Conservation (phyloP, 2,329 filamentous ascomycete genomes). For the Fusarium nygamai region DNA sequence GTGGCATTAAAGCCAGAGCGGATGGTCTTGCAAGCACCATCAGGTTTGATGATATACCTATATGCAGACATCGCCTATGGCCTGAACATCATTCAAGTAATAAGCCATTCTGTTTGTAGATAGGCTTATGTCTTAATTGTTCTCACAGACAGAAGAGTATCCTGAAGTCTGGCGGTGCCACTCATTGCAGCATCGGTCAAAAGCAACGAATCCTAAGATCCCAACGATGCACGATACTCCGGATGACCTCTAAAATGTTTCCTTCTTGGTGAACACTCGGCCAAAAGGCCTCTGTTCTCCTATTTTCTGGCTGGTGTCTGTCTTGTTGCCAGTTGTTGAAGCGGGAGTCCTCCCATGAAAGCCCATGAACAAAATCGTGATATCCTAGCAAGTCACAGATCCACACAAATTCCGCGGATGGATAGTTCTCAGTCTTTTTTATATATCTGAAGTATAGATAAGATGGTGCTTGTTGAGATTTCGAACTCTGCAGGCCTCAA, state of each 20-base stretch:
- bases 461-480: slow-evolving; percentile 2
- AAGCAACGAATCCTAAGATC: neutral
- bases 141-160: neutral
- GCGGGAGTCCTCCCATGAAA: slow-evolving; percentile 22
- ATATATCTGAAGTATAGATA: neutral
- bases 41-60: neutral
- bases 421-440: slow-evolving; percentile 17
- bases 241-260: neutral
- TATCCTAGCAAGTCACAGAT: slow-evolving; percentile 48
- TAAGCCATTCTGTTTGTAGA: neutral
- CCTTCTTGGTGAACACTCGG: neutral
- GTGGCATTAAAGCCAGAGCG: neutral
- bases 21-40: neutral
- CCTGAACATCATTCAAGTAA: neutral
- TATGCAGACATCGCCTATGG: neutral
- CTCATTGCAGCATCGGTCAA: neutral
- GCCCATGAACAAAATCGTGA: slow-evolving; percentile 1
- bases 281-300: neutral
- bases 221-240: neutral
- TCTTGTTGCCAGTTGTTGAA: neutral
- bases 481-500: slow-evolving; percentile 49
- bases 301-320: neutral
- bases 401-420: slow-evolving; percentile 45
- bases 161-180: neutral
- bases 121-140: neutral